A percentile compares a stretch with the other conserved stretches of the same genome.
Conservation (phyloP, 768 basidiomycete genomes). For the Pluteus cervinus region DNA sequence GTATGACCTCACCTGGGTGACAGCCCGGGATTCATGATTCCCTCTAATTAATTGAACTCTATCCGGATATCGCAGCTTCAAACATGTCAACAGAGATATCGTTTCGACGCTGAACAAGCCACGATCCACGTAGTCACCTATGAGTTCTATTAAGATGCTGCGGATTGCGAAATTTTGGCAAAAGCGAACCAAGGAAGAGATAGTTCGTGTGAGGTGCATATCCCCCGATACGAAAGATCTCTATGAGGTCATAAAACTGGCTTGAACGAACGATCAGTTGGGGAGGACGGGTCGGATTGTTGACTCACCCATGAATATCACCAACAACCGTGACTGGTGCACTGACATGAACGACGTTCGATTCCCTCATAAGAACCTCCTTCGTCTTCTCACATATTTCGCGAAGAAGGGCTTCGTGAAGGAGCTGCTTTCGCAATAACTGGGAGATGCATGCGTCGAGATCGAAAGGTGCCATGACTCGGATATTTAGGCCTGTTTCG, state of each 20-base stretch:
- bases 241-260: conserved; percentile 99
- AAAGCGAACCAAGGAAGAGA: conserved; percentile 83
- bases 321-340: conserved; percentile 98
- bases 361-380: conserved; percentile 98
- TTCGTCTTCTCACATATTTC: conserved; percentile 99
- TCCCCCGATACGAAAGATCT: conserved; percentile 98
- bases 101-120: conserved; percentile 98
- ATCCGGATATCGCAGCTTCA: conserved; percentile 95
- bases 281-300: conserved; percentile 7
- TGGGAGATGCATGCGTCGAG: conserved; percentile 95
- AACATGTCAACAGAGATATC: conserved; percentile 92
- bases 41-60: conserved; percentile 95
- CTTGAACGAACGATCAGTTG: conserved; percentile 48
- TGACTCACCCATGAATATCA: conserved; percentile 94
- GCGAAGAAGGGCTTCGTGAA: conserved; percentile 89
- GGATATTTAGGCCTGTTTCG: conserved; percentile 12
- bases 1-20: conserved; percentile 77
- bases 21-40: conserved; percentile 96
- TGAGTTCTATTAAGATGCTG: background rate
- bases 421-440: conserved; percentile 83
- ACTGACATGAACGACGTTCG: conserved; percentile 95
- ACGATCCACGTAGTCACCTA: conserved; percentile 98
- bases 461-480: conserved; percentile 72
- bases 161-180: conserved; percentile 5
- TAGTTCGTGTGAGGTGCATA: conserved; percentile 97